Percentiles rank a stretch among this genome's conserved stretches.
Conservation (phyloP, 345 rosid species). For the Eutrema yunnanense region DNA sequence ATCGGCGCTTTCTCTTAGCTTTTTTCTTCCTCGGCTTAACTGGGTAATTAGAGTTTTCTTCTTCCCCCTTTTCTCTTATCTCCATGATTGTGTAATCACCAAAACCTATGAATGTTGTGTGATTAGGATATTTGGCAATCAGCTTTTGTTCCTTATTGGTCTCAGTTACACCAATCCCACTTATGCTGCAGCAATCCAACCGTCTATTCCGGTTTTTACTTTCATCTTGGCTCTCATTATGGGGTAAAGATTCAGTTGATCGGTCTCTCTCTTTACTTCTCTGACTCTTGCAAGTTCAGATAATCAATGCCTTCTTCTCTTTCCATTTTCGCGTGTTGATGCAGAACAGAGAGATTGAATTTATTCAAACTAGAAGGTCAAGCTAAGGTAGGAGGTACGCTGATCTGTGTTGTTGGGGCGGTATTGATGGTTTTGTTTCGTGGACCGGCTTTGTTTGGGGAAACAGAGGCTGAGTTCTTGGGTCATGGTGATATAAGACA, state of each 20-base stretch:
- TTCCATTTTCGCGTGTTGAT: slow-evolving; percentile 7
- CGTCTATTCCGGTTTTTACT: slow-evolving; percentile 94
- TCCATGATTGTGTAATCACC: neutral
- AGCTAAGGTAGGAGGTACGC: slow-evolving; percentile 86
- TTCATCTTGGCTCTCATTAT: slow-evolving; percentile 78
- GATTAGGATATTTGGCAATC: slow-evolving; percentile 92
- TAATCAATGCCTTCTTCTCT: neutral
- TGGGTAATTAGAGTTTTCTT: slow-evolving; percentile 42
- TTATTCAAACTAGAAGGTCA: slow-evolving; percentile 80
- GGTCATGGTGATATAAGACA: slow-evolving; percentile 48
- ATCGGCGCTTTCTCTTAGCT: slow-evolving; percentile 49
- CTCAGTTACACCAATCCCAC: slow-evolving; percentile 94
- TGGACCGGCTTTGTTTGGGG: slow-evolving; percentile 83
- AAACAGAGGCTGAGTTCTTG: slow-evolving; percentile 37
- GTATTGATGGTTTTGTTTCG: slow-evolving; percentile 81
- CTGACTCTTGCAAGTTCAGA: neutral
- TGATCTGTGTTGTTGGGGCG: slow-evolving; percentile 79
- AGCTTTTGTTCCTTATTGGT: slow-evolving; percentile 91
- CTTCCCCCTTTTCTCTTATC: neutral
- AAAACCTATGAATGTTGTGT: neutral
- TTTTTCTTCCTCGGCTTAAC: slow-evolving; percentile 89
- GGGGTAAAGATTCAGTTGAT: slow-evolving; percentile 46
- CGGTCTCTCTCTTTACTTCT: neutral
- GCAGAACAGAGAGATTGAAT: slow-evolving; percentile 92
- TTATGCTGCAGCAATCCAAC: slow-evolving; percentile 96